A percentile compares a stretch with the other conserved stretches of the same genome.
Conservation (phyloP, 2,329 filamentous ascomycete species). For the Penicillium corylophilum region DNA sequence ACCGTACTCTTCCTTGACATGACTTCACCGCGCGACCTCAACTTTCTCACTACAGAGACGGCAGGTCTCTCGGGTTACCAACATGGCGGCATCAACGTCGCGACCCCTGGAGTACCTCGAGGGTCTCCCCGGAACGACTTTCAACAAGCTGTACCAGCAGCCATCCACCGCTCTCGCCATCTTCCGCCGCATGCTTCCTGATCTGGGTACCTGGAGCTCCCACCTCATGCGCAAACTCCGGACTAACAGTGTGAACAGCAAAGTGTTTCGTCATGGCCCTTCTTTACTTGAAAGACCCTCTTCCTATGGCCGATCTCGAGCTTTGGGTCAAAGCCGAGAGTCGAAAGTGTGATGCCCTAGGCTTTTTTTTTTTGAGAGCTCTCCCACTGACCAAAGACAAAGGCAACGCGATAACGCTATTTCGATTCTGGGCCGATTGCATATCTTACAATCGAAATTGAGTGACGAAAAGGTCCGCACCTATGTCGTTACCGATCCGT, state of each 20-base stretch:
- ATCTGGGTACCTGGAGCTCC: constrained; percentile 63
- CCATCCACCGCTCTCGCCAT: constrained; percentile 93
- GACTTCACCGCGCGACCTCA: constrained; percentile 13
- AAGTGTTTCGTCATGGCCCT: constrained; percentile 96
- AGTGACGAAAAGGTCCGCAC: constrained; percentile 64
- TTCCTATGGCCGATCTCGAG: constrained; percentile 78
- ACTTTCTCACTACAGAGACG: constrained; percentile 21
- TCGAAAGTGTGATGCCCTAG: constrained; percentile 47
- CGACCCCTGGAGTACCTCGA: constrained; percentile 87
- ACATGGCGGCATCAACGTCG: constrained; percentile 57
- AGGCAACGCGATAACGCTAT: constrained; percentile 83
- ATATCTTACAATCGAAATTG: constrained; percentile 71
- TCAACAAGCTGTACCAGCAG: constrained; percentile 89
- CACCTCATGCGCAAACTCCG: not conserved
- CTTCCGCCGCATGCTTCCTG: constrained; percentile 94
- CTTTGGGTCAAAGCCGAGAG: constrained; percentile 75
- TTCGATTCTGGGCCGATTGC: constrained; percentile 76
- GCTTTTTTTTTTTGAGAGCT: not conserved
- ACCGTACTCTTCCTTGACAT: constrained; percentile 25
- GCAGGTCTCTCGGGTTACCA: constrained; percentile 30
- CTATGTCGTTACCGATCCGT: constrained; percentile 76
- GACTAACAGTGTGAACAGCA: constrained; percentile 52
- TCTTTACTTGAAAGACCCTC: constrained; percentile 81
- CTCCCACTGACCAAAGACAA: constrained; percentile 4
- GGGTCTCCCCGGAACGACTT: constrained; percentile 82